Conservation (phyloP, 768 basidiomycete species). For the Russula sp. region DNA sequence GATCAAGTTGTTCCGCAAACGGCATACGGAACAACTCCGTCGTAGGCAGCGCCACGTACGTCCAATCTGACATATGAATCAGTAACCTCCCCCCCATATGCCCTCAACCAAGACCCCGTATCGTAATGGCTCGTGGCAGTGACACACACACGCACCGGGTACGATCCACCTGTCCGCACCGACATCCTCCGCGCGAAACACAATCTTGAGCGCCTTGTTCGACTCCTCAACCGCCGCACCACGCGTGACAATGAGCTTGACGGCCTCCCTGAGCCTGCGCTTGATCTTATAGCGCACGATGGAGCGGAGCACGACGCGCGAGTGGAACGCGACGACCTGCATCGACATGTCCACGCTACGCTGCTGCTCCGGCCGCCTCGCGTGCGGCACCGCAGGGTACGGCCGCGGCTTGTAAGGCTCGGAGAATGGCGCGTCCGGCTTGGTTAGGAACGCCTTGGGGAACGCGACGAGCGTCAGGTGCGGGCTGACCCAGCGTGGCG, state of each 20-base stretch:
- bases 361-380: background rate
- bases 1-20: background rate
- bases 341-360: constrained; percentile 8
- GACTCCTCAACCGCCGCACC: constrained; percentile 6
- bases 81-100: background rate
- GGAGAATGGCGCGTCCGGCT: background rate
- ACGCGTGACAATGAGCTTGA: constrained; percentile 11
- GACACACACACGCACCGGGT: background rate
- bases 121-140: background rate
- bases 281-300: constrained; percentile 2
- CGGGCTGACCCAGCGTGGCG: background rate
- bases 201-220: background rate
- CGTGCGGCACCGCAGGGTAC: background rate
- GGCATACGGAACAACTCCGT: constrained; percentile 2
- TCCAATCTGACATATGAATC: constrained; percentile 4
- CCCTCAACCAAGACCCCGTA: background rate
- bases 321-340: background rate
- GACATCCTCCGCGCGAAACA: constrained; percentile 6
- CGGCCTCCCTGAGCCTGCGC: constrained; percentile 6
- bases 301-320: background rate
- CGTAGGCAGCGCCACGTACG: constrained; percentile 9
- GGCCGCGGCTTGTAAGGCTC: constrained; percentile 3
- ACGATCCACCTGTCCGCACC: constrained; percentile 16
- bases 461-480: constrained; percentile 2
- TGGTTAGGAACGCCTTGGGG: constrained; percentile 13